phyloP scores from a whole-genome alignment of 2,329 filamentous ascomycete genomes.

The Coccinonectria pachysandricola region DNA sequence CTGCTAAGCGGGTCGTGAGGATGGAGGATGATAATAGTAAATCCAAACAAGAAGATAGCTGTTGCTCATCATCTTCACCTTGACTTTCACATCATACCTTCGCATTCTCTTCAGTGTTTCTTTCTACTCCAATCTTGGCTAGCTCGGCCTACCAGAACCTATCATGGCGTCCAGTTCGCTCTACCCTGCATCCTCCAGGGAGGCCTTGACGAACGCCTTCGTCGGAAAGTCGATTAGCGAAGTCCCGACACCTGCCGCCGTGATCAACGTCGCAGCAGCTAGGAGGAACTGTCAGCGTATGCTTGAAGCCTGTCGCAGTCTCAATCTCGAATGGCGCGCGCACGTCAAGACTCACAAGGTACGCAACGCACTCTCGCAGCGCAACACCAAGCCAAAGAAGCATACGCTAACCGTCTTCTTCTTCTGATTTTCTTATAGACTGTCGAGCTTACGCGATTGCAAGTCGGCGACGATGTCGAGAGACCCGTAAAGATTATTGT shows the following conservation, averaged over 20 bases:
- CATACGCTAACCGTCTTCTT: too few species aligned
- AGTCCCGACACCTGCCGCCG: slow-evolving; percentile 42
- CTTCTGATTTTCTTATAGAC: slow-evolving; percentile 33
- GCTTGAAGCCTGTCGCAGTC: slow-evolving; percentile 34
- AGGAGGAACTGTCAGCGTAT: slow-evolving; percentile 47
- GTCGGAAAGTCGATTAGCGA: slow-evolving; percentile 15
- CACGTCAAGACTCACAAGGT: slow-evolving; percentile 61
- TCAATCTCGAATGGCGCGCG: slow-evolving; percentile 46
- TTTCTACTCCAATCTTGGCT: too few species aligned
- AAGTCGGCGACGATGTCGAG: slow-evolving; percentile 34
- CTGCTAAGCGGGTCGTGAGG: too few species aligned
- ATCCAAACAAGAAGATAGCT: too few species aligned
- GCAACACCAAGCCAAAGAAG: neutral
- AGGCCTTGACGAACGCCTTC: slow-evolving; percentile 15
- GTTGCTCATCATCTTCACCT: too few species aligned
- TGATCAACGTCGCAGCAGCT: slow-evolving; percentile 45
- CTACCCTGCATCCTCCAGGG: too few species aligned
- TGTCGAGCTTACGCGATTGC: slow-evolving; percentile 40
- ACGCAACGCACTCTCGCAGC: accelerated
- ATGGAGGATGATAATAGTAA: too few species aligned
- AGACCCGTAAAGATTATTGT: slow-evolving; percentile 46
- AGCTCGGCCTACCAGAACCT: too few species aligned
- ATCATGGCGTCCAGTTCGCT: too few species aligned
- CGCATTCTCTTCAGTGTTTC: too few species aligned
- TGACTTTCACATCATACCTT: too few species aligned